Base-by-base conservation (phyloP, 805 yeast genomes). In the Grigorovia transvaalensis region DNA sequence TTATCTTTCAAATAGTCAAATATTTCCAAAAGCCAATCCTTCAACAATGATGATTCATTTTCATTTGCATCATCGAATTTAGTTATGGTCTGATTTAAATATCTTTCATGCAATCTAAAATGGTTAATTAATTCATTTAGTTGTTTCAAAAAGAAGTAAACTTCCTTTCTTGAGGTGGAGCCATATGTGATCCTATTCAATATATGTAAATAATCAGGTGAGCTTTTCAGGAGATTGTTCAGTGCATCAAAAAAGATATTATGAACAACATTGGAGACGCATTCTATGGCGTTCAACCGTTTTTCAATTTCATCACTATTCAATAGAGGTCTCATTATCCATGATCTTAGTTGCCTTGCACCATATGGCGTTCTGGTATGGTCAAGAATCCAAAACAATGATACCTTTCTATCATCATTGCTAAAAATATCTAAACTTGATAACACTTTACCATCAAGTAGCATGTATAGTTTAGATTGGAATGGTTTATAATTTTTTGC, bases 311-410 rank as follows among this genome's bases (percentile, higher is more conserved):
- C 68, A 1, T 68, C 72, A 33, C 73, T 69, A 45, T 80, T 74
- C 0, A 79, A 67, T 20, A 90, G 71, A 1, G 99, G 99, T 54
- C 75, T 72, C 1, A 80, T 73, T 0, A 90, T 68, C 99, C 99
- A 93, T 42, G 76, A 71, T 30, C 74, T 72, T 13, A 93, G 64
- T 53, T 79, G 59, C 50, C 96, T 68, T 46, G 73, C 76, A 0
- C 99, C 99, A 65, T 84, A 84, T 30, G 76, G 73, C 0, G 98
- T 87, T 38, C 79, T 69, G 0, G 98, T 87, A 57, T 85, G 89
- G 63, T 91, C 85, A 54, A 93, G 58, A 2, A 88, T 71, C 89
- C 95, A 87, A 15, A 86, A 64, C 13, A 91, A 68, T 0, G 96
- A 80, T 0, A 97, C 98, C 35, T 73, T 68, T 9, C 71, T 71